Evolutionary conservation across 805 yeast genomes (phyloP), one percentile per base, ranked within the genome.

Genomic region (Cyberlindnera samutprakarnensis): DNA sequence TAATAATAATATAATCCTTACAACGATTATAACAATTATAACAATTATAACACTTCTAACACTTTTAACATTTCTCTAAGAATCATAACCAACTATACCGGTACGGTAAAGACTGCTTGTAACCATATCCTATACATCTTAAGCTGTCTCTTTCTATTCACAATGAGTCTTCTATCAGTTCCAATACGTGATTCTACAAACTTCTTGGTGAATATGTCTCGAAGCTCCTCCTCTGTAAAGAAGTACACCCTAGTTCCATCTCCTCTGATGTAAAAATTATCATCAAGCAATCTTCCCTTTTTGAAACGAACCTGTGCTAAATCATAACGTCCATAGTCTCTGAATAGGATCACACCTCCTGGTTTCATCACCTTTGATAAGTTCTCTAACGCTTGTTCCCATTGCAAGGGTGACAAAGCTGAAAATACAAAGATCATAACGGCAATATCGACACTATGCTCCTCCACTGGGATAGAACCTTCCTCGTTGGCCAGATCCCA

Each of bases 41-140:
- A n/a, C n/a, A n/a, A n/a, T n/a, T n/a, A n/a, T n/a, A n/a, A n/a
- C n/a, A n/a, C n/a, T n/a, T n/a, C n/a, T n/a, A n/a, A n/a, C 14
- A 27, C 11, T 14, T 10, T 8, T n/a, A 26, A 26, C 23, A 23
- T 23, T 22, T 14, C 24, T 9, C 24, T 22, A 22, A n/a, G 24
- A 22, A 6, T 6, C 14, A 11, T 27, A 16, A 8, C 11, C 14
- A 14, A 22, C 17, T 8, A 30, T 16, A 12, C 23, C 37, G 65
- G 64, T 23, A 58, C 66, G 22, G 63, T 69, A 54, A 90, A 90
- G 17, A 85, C 87, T 1, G 92, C 97, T 61, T 92, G 98, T 35
- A 92, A 61, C 98, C 98, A 92, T 37, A 87, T 84, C 49, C 98
- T 68, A 55, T 85, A 92, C 98, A 92, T 92, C 59, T 92, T 92